Conservation (phyloP, 2,329 filamentous ascomycete species). For the Cladosporium sp. region DNA sequence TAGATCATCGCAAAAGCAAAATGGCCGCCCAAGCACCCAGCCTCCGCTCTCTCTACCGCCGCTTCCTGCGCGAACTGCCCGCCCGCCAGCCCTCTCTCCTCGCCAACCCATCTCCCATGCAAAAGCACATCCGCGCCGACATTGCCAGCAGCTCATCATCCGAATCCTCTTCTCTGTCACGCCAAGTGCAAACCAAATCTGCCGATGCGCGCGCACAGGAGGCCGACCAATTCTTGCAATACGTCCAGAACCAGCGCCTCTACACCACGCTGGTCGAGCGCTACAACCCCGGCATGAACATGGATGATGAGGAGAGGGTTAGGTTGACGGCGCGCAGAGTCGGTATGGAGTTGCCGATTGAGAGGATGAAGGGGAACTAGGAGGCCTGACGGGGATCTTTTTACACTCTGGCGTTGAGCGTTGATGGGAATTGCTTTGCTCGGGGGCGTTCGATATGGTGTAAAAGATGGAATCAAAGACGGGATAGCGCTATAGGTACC, state of each 20-base stretch:
- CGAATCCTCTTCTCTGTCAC: slow-evolving; percentile 34
- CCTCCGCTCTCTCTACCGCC: slow-evolving; percentile 78
- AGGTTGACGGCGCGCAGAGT: slow-evolving; percentile 80
- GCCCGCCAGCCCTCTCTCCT: slow-evolving; percentile 54
- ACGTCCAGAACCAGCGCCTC: slow-evolving; percentile 77
- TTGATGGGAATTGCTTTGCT: background rate
- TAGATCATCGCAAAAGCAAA: too few relatives aligned
- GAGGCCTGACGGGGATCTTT: background rate
- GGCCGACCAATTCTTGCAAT: slow-evolving; percentile 75
- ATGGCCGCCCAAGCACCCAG: slow-evolving; percentile 40
- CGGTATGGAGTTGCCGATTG: slow-evolving; percentile 79
- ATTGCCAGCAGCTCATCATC: slow-evolving; percentile 44
- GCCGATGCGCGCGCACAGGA: slow-evolving; percentile 38
- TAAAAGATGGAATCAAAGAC: too few relatives aligned
- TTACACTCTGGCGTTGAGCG: background rate
- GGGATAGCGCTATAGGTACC: background rate
- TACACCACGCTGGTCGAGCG: slow-evolving; percentile 80
- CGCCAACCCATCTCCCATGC: slow-evolving; percentile 61
- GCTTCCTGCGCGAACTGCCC: slow-evolving; percentile 84
- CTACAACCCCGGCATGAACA: slow-evolving; percentile 89
- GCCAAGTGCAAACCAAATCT: slow-evolving; percentile 8
- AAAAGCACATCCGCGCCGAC: slow-evolving; percentile 62
- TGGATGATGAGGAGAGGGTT: slow-evolving; percentile 80
- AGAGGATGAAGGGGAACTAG: slow-evolving; percentile 31
- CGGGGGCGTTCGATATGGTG: background rate